Percentiles rank a stretch among this genome's conserved stretches.
Conservation (phyloP, 2,329 filamentous ascomycete genomes). For the Fusarium palustre region DNA sequence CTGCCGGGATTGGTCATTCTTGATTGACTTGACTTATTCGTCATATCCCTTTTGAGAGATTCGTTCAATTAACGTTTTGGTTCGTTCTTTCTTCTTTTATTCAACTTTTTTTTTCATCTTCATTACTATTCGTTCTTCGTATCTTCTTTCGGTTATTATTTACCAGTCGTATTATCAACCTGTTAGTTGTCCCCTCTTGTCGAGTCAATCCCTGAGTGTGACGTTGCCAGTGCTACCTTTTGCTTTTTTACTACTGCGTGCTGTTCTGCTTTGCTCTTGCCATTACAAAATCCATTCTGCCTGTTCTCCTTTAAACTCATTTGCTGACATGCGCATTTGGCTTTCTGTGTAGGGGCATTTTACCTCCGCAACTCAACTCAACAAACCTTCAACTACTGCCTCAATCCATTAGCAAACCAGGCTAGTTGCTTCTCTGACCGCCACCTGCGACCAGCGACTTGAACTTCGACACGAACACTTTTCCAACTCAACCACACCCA, state of each 20-base stretch:
- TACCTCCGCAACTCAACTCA: slow-evolving; percentile 12
- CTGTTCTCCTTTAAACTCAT: slow-evolving; percentile 5
- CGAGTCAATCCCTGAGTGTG: slow-evolving; percentile 24
- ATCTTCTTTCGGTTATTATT: background rate
- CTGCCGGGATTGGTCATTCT: slow-evolving; percentile 30
- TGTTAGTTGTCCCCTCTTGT: slow-evolving; percentile 22
- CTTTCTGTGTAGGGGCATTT: slow-evolving; percentile 16
- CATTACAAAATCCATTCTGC: slow-evolving; percentile 11
- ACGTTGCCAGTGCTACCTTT: slow-evolving; percentile 26
- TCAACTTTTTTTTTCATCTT: background rate
- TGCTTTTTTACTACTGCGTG: slow-evolving; percentile 12
- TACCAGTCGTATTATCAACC: slow-evolving; percentile 5
- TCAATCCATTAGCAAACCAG: slow-evolving; percentile 23
- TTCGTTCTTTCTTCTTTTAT: slow-evolving; percentile 20
- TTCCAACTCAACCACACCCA: slow-evolving; percentile 19
- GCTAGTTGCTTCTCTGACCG: slow-evolving; percentile 36
- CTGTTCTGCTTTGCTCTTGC: slow-evolving; percentile 13
- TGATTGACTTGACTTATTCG: slow-evolving; percentile 19
- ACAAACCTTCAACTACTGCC: slow-evolving; percentile 3
- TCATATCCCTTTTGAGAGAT: slow-evolving; percentile 29
- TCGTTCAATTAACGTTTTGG: slow-evolving; percentile 15
- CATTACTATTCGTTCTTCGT: slow-evolving; percentile 2
- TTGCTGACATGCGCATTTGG: slow-evolving; percentile 22
- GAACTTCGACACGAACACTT: slow-evolving; percentile 6
- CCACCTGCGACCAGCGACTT: slow-evolving; percentile 26